phyloP scores from a whole-genome alignment of 1,284 basidiomycete genomes.

The Melampsora medusae region DNA sequence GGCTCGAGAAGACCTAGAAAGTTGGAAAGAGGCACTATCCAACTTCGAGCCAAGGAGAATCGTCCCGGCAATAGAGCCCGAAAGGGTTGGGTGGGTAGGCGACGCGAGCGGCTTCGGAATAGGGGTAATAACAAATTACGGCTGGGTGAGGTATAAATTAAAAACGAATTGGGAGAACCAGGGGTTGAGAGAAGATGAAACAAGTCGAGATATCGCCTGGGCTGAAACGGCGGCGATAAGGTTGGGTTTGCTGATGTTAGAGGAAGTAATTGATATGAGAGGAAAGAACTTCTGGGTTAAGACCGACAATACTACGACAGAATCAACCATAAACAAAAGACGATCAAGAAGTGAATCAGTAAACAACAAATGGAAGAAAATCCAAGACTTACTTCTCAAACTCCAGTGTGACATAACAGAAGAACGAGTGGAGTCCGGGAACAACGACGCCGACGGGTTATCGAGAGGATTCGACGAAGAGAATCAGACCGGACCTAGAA shows the following conservation, averaged over 20 bases:
- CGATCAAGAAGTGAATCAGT: background rate
- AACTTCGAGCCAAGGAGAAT: background rate
- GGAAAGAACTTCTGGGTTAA: background rate
- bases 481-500: too few species aligned
- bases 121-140: background rate
- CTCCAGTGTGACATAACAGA: background rate
- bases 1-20: background rate
- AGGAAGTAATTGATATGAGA: too few species aligned
- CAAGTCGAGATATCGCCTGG: background rate
- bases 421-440: too few species aligned
- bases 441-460: too few species aligned
- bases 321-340: constrained; percentile 4
- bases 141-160: constrained; percentile 6
- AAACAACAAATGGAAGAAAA: constrained; percentile 14
- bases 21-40: background rate
- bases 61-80: background rate
- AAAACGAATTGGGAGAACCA: background rate
- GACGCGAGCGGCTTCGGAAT: constrained; percentile 4
- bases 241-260: background rate
- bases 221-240: constrained; percentile 11
- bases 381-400: background rate
- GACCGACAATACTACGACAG: background rate
- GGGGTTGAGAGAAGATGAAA: background rate
- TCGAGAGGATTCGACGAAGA: too few species aligned
- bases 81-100: background rate